Percentiles rank a stretch among this genome's conserved stretches.
Evolutionary conservation across 768 basidiomycete genomes (phyloP).

Genomic region (Lyophyllum shimeji): DNA sequence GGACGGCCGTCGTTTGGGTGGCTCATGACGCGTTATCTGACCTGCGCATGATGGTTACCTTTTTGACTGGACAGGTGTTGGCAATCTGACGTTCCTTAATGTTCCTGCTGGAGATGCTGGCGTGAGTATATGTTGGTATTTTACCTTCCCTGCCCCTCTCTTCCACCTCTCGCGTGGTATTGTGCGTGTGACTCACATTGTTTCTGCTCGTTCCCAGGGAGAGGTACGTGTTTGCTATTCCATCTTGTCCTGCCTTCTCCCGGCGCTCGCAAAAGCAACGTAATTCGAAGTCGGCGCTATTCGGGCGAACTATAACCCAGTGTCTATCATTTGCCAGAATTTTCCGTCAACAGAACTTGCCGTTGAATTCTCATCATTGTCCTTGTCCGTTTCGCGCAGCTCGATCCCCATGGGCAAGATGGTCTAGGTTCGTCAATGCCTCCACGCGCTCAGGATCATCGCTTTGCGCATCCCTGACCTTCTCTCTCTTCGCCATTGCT

Average conservation of each 20-base stretch:
- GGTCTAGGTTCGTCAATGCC: constrained; percentile 41
- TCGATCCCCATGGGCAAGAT: constrained; percentile 70
- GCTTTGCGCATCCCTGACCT: not conserved
- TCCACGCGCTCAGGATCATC: not conserved
- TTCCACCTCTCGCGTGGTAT: not conserved
- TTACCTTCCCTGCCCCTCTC: not conserved
- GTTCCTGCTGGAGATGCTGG: constrained; percentile 57
- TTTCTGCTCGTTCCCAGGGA: constrained; percentile 15
- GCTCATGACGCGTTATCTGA: not conserved
- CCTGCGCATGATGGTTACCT: not conserved
- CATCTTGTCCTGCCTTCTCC: not conserved
- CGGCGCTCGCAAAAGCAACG: not conserved
- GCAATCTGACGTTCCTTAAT: constrained; percentile 66
- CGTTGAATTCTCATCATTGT: not conserved
- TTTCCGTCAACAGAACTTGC: not conserved
- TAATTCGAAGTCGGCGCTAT: not conserved
- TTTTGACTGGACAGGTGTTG: constrained; percentile 40
- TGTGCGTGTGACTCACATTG: not conserved
- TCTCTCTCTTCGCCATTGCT: not conserved
- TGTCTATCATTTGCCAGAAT: not conserved
- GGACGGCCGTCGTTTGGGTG: constrained; percentile 1
- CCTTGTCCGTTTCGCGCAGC: constrained; percentile 29
- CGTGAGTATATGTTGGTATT: constrained; percentile 27
- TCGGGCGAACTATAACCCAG: not conserved
- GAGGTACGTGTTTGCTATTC: constrained; percentile 17